These are phyloP conservation scores for Dictyostelium capitatum DNA, from an alignment of 78 protist species.

Conservation along the genomic window DNA sequence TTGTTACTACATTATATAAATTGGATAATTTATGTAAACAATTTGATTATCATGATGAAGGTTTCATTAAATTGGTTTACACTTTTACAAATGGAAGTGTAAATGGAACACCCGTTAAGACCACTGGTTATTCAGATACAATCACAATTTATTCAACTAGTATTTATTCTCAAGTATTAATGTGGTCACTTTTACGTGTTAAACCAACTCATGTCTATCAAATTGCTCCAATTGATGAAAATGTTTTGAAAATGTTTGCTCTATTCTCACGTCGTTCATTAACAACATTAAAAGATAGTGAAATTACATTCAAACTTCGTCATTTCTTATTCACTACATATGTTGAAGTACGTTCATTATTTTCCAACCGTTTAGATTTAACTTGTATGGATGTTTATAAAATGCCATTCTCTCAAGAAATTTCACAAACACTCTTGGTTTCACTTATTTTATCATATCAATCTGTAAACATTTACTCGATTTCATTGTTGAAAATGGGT, in stretches of 20 bases:
- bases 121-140: background rate
- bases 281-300: background rate
- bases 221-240: background rate
- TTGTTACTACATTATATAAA: background rate
- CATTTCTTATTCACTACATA: background rate
- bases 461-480: background rate
- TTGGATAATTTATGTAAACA: constrained; percentile 20
- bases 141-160: background rate
- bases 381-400: background rate
- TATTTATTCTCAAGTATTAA: background rate
- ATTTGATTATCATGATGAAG: constrained; percentile 1
- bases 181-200: background rate
- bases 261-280: background rate
- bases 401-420: no score
- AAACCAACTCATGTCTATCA: background rate
- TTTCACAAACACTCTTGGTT: no score
- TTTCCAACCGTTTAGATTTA: background rate
- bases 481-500: background rate
- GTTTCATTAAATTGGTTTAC: background rate
- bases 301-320: background rate
- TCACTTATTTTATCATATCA: no score
- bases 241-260: background rate
- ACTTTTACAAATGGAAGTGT: constrained; percentile 26
- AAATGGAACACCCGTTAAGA: background rate
- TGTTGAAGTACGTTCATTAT: background rate